These are phyloP conservation scores for Zygosaccharomyces siamensis DNA, from an alignment of 805 yeast genomes.

Conservation along the genomic window DNA sequence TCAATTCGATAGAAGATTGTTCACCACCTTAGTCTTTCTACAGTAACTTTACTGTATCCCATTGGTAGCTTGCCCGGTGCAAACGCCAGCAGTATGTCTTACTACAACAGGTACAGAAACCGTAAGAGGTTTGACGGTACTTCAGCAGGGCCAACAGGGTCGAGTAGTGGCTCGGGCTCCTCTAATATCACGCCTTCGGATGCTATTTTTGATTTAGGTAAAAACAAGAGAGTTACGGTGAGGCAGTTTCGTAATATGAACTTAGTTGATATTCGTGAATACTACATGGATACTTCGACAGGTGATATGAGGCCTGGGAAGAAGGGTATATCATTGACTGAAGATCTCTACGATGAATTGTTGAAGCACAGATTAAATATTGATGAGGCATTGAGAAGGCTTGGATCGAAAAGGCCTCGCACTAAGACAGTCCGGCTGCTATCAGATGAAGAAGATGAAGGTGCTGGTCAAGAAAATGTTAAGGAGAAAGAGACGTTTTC, in stretches of 20 bases:
- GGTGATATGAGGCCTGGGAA: slow-evolving; percentile 75
- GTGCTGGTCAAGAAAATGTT: slow-evolving; percentile 6
- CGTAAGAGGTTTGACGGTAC: slow-evolving; percentile 18
- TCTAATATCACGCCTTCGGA: slow-evolving; percentile 22
- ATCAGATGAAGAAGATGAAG: slow-evolving; percentile 31
- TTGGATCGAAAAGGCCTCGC: slow-evolving; percentile 34
- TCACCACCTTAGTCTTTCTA: not conserved
- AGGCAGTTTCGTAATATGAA: slow-evolving; percentile 61
- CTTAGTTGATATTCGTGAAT: slow-evolving; percentile 81
- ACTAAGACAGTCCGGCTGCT: slow-evolving; percentile 29
- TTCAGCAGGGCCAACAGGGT: slow-evolving; percentile 6
- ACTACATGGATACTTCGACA: slow-evolving; percentile 51
- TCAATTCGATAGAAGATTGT: not conserved
- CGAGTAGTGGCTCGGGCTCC: slow-evolving; percentile 7
- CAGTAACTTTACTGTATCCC: not conserved
- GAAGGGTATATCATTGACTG: slow-evolving; percentile 47
- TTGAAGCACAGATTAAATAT: slow-evolving; percentile 34
- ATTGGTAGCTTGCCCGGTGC: slow-evolving; percentile 7
- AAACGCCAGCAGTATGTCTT: slow-evolving; percentile 23
- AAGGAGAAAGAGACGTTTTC: slow-evolving; percentile 14
- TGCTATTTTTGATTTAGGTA: slow-evolving; percentile 43
- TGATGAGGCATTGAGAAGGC: slow-evolving; percentile 35
- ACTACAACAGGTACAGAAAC: slow-evolving; percentile 30
- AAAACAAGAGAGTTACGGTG: slow-evolving; percentile 67
- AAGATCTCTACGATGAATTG: slow-evolving; percentile 35